Percentiles rank a stretch among this genome's conserved stretches.
These are phyloP conservation scores for Davidsoniella neocaledoniae DNA, from an alignment of 2,329 filamentous ascomycete species.

Conservation along the genomic window DNA sequence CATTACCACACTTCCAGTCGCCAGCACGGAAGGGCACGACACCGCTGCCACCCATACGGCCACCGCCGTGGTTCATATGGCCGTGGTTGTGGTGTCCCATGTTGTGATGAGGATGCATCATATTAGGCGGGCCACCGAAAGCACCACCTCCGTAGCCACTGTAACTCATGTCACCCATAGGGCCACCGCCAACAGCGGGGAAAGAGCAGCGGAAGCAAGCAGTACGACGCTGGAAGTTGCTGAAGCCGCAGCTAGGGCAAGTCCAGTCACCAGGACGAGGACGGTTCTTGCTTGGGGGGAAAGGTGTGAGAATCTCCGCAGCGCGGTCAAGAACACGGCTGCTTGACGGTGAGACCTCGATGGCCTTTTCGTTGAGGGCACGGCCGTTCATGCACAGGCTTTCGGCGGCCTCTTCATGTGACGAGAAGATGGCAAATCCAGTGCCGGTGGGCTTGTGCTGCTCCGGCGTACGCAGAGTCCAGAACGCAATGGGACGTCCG, in stretches of 20 bases:
- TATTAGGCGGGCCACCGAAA: slow-evolving; percentile 52
- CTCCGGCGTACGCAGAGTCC: slow-evolving; percentile 92
- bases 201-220: slow-evolving; percentile 98
- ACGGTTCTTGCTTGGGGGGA: slow-evolving; percentile 96
- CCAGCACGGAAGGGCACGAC: slow-evolving; percentile 94
- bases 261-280: slow-evolving; percentile 97
- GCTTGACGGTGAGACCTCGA: slow-evolving; percentile 96
- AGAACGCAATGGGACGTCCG: slow-evolving; percentile 93
- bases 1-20: slow-evolving; percentile 97
- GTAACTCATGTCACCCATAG: slow-evolving; percentile 40
- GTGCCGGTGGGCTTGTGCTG: slow-evolving; percentile 99
- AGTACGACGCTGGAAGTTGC: slow-evolving; percentile 96
- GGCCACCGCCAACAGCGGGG: slow-evolving; percentile 74
- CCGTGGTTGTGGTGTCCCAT: slow-evolving; percentile 24
- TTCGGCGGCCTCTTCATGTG: slow-evolving; percentile 96
- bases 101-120: slow-evolving; percentile 42
- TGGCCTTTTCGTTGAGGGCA: slow-evolving; percentile 94
- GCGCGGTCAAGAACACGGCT: slow-evolving; percentile 90
- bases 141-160: slow-evolving; percentile 49
- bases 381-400: slow-evolving; percentile 98
- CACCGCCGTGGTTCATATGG: slow-evolving; percentile 39
- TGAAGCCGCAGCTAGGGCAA: slow-evolving; percentile 95
- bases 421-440: slow-evolving; percentile 96
- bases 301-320: slow-evolving; percentile 87
- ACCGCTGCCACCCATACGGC: slow-evolving; percentile 64